Evolutionary conservation across 2,329 filamentous ascomycete genomes (phyloP), one percentile per base, ranked within the genome.

Genomic region (Xylaria sp.): DNA sequence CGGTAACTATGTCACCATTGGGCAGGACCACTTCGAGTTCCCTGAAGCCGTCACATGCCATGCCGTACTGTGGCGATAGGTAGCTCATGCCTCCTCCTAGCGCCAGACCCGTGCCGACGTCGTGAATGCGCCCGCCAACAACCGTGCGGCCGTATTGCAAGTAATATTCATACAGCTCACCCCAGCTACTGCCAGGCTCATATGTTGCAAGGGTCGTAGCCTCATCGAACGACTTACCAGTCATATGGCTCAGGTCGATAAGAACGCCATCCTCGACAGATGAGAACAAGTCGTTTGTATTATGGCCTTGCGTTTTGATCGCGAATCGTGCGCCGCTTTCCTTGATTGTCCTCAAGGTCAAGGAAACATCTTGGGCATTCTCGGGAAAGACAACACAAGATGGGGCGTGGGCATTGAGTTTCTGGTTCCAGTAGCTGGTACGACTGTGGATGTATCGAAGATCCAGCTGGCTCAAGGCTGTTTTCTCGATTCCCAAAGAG

Each of bases 51-150:
- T 64, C 61, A 35, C 61, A 64, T 17, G 61, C 61, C 61, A 64
- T 64, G 33, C 61, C 61, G 21, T 64, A 64, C 14, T 60, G 61
- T 15, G 61, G 57, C n/a, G 61, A 64, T 23, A 64, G 47, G 19
- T 47, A 64, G 43, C 61, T 64, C 61, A 64, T 61, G 2, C 61
- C 61, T 9, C 61, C 61, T 15, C 57, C 57, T 11, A 64, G 61
- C 1, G 61, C 61, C 7, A 64, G 35, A 4, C 61, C 57, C 1
- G 61, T 64, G 23, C 61, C 61, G 6, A 61, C 57, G 4, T 52
- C 61, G 25, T 51, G n/a, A 23, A 64, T 51, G 15, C 61, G 61
- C 19, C 61, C 61, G 25, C 61, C 61, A 4, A 64, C 57, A 2
- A 64, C 61, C 14, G 57, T 64, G 28, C 57, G 56, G 3, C 35